Evolutionary conservation across 1,139 yeast genomes (phyloP).

Genomic region (Wickerhamiella infanticola): DNA sequence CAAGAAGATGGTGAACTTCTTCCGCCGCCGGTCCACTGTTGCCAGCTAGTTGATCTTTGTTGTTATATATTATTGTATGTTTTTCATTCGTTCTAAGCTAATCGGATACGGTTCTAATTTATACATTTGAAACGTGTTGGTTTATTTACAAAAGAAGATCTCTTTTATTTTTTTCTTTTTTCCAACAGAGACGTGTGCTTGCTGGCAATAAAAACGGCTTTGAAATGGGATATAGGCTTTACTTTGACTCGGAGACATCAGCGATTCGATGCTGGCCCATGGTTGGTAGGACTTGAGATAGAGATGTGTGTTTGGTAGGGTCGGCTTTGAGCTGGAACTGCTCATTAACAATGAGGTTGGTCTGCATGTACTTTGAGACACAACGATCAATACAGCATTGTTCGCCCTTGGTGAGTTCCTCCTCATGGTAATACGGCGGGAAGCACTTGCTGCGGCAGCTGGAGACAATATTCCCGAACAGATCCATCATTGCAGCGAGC

Average conservation of each 20-base stretch:
- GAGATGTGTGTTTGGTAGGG: constrained; percentile 10
- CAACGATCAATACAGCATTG: constrained; percentile 61
- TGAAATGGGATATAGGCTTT: too few relatives aligned
- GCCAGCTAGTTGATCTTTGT: constrained; percentile 5
- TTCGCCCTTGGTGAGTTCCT: constrained; percentile 68
- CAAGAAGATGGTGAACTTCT: constrained; percentile 22
- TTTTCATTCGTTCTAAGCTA: not conserved
- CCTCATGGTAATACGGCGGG: constrained; percentile 60
- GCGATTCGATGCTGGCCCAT: constrained; percentile 11
- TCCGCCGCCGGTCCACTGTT: constrained; percentile 22
- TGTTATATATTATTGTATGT: not conserved
- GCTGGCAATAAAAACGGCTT: too few relatives aligned
- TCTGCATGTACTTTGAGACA: constrained; percentile 54
- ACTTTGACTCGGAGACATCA: too few relatives aligned
- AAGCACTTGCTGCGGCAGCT: constrained; percentile 60
- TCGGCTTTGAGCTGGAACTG: constrained; percentile 22
- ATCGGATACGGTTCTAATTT: too few relatives aligned
- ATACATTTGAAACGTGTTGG: too few relatives aligned
- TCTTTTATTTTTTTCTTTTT: too few relatives aligned
- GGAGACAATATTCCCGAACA: constrained; percentile 38
- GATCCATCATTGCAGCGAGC: constrained; percentile 51
- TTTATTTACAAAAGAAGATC: too few relatives aligned
- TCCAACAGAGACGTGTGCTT: too few relatives aligned
- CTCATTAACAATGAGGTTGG: constrained; percentile 48
- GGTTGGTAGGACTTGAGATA: constrained; percentile 11